Base-by-base conservation (phyloP, 2,329 filamentous ascomycete species). In the Cordyceps cateniannulata region DNA sequence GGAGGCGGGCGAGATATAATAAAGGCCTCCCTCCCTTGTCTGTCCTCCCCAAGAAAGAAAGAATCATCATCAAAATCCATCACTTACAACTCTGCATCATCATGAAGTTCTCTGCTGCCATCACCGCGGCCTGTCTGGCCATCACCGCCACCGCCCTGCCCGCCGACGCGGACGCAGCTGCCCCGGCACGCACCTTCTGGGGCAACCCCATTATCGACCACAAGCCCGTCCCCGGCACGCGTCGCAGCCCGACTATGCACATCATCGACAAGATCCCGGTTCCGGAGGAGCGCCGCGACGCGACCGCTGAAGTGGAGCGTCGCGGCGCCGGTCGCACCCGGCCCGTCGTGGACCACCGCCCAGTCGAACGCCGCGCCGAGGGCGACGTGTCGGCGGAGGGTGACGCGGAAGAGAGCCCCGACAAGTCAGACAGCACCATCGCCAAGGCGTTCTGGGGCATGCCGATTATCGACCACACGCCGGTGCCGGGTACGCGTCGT, bases 171-270 rank as follows among this genome's bases (percentile, higher is more conserved):
- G 18, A 29, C 35, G 24, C 35, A 9, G 18, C 8, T 27, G 12
- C 10, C 18, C 27, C 27, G 10, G 22, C 32, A 4, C 45, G n/a
- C n/a, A 14, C 45, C 10, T 5, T 20, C 42, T 57, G 45, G 44
- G 45, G 45, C 24, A 54, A 27, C n/a, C 49, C 47, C 47, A 45
- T 52, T 38, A 8, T 61, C 38, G 9, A 61, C 44, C 59, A 55
- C 27, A 35, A 3, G 16, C 27, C 58, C 5, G 49, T 32, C 1
- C 50, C 40, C 14, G 29, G 5, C 35, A 24, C 48, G 14, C 48
- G 56, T 12, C 56, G 56, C 18, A 29, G n/a, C 32, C 47, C 18
- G n/a, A 14, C 24, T 1, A 25, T 56, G 54, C 54, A 35, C 54
- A 48, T 57, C 12, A 40, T 59, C 22, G 55, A 59, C 10, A 50